Percentiles rank a stretch among this genome's conserved stretches.
phyloP scores from a whole-genome alignment of 2,329 filamentous ascomycete species.

The Pseudopyricularia javanii region DNA sequence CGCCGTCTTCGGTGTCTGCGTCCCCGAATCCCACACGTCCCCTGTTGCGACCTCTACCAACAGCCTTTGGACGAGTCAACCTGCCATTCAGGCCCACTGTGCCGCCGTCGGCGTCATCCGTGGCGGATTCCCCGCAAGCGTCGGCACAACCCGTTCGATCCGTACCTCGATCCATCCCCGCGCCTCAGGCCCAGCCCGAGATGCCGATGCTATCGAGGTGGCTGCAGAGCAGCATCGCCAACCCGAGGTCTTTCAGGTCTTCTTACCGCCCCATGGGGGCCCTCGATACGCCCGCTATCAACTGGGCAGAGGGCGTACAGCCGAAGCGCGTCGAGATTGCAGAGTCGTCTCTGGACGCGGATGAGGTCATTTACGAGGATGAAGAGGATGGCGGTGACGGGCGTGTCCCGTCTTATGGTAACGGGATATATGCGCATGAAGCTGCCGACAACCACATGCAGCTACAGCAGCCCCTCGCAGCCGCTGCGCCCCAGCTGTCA shows the following conservation, averaged over 20 bases:
- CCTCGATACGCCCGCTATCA: background rate
- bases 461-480: background rate
- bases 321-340: background rate
- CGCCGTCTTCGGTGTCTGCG: background rate
- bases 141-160: background rate
- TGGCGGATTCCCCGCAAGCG: background rate
- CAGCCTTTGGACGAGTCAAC: background rate
- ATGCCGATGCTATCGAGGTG: slow-evolving; percentile 2
- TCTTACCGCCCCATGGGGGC: background rate
- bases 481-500: background rate
- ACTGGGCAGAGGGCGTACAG: background rate
- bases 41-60: background rate
- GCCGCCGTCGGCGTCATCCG: background rate
- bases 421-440: background rate
- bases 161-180: background rate
- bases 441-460: background rate
- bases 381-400: background rate
- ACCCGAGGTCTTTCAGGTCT: background rate
- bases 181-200: background rate
- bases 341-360: slow-evolving; percentile 1
- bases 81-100: background rate
- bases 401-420: background rate
- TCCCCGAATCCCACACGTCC: background rate
- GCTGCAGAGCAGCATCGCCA: background rate
- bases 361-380: slow-evolving; percentile 1